Evolutionary conservation across 2,329 filamentous ascomycete genomes (phyloP), one percentile per base, ranked within the genome.

Genomic region (Trichoderma aggressivum): DNA sequence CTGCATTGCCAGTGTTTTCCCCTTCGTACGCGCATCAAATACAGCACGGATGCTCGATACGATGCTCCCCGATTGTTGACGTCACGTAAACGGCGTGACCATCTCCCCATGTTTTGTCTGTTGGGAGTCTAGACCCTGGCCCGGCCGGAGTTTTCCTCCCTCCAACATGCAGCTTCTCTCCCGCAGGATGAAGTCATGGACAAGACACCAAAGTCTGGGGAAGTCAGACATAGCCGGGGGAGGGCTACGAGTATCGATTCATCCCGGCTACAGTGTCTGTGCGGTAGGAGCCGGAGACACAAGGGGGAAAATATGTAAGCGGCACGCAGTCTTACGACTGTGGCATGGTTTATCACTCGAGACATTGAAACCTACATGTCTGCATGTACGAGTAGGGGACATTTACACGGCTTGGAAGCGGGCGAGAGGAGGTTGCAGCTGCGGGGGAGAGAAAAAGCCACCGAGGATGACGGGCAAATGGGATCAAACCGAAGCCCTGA

Each of bases 161-260:
- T 59, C 56, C 28, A 59, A 32, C 30, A 59, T 59, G 56, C 56
- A 59, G 30, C 28, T 59, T 59, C 24, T 18, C 16, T 32, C 62
- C 47, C 30, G 55, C 65, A 68, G 8, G 39, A 56, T 71, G 70
- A 71, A 56, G 70, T 71, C 70, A 67, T 71, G 70, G 63, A 47
- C 14, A 61, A 36, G 43, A 32, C 16, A 55, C 30, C 26, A 71
- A 67, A 61, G 56, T 66, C 61, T 61, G 70, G 62, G 70, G 62
- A 67, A 66, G 34, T 50, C 34, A 61, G 56, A 66, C 39, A 55
- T 24, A 66, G 36, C 28, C 39, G 56, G 39, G 36, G 30, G 36
- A 36, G 43, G 50, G 26, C 7, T n/a, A n/a, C n/a, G n/a, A n/a
- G n/a, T n/a, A 32, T 60, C 24, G 26, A 43, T 59, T 32, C 36